A percentile compares a stretch with the other conserved stretches of the same genome.
phyloP scores from a whole-genome alignment of 1,284 basidiomycete genomes.

The Retiboletus flavoniger region DNA sequence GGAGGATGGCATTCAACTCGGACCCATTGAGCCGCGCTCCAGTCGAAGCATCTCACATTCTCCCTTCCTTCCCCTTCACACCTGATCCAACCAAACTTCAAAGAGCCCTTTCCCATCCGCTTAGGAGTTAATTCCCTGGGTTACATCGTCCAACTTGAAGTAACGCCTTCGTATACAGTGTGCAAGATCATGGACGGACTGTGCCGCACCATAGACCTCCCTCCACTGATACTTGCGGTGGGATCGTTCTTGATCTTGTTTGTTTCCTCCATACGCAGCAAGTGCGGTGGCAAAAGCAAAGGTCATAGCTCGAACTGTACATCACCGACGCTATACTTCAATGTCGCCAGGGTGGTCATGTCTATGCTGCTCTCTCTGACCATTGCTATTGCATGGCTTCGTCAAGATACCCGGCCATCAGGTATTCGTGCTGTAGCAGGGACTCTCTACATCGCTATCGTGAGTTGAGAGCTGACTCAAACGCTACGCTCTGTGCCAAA shows the following conservation, averaged over 20 bases:
- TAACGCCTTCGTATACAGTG: background rate
- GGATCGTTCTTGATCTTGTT: constrained; percentile 6
- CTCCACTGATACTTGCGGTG: background rate
- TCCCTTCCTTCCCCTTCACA: background rate
- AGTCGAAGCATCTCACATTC: background rate
- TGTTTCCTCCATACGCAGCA: background rate
- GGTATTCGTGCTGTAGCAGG: background rate
- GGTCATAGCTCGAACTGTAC: background rate
- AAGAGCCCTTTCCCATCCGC: background rate
- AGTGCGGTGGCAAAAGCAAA: background rate
- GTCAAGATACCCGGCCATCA: background rate
- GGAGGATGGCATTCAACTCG: background rate
- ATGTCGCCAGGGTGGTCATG: background rate
- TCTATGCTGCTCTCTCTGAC: background rate
- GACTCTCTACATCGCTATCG: constrained; percentile 3
- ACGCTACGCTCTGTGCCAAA: background rate
- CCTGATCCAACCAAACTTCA: background rate
- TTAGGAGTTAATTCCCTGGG: background rate
- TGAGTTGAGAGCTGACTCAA: constrained; percentile 1
- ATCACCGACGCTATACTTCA: background rate
- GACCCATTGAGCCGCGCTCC: background rate
- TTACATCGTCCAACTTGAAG: background rate
- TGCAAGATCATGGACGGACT: constrained; percentile 1
- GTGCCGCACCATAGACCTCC: background rate
- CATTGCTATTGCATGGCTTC: background rate